Evolutionary conservation across 768 basidiomycete species (phyloP).

Genomic region (Macrolepiota fuliginosa): DNA sequence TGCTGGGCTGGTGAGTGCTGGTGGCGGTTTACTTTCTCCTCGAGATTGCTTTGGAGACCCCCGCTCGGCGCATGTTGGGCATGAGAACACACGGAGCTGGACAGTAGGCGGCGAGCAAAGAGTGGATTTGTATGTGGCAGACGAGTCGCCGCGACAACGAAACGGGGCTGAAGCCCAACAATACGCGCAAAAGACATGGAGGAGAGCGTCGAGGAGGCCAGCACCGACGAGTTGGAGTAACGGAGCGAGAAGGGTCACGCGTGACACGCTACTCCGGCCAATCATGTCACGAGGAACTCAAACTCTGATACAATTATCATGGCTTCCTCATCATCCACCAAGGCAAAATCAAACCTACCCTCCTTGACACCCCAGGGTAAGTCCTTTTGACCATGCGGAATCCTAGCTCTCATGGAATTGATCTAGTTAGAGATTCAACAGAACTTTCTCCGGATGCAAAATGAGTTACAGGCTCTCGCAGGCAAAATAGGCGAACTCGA

Average conservation of each 20-base stretch:
- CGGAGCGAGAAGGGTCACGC: slow-evolving; percentile 35
- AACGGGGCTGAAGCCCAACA: slow-evolving; percentile 50
- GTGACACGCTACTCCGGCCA: slow-evolving; percentile 34
- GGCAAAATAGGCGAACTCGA: slow-evolving; percentile 96
- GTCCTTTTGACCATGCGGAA: slow-evolving; percentile 19
- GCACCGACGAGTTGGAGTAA: slow-evolving; percentile 32
- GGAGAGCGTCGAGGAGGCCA: slow-evolving; percentile 36
- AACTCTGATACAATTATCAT: slow-evolving; percentile 29
- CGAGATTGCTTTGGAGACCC: slow-evolving; percentile 36
- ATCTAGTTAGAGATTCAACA: slow-evolving; percentile 79
- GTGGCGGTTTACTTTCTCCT: slow-evolving; percentile 27
- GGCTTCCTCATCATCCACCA: slow-evolving; percentile 44
- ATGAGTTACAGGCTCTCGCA: slow-evolving; percentile 87
- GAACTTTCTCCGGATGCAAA: slow-evolving; percentile 78
- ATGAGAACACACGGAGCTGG: slow-evolving; percentile 37
- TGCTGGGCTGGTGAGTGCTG: slow-evolving; percentile 21
- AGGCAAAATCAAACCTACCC: slow-evolving; percentile 57
- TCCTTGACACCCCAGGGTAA: slow-evolving; percentile 73
- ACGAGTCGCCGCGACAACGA: slow-evolving; percentile 31
- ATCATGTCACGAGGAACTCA: slow-evolving; percentile 40
- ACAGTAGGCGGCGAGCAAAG: slow-evolving; percentile 50
- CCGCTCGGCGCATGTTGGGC: slow-evolving; percentile 34
- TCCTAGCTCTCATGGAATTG: slow-evolving; percentile 32
- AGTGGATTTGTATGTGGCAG: slow-evolving; percentile 31
- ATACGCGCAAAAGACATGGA: slow-evolving; percentile 58